A percentile compares a stretch with the other conserved stretches of the same genome.
These are phyloP conservation scores for Brassica cretica DNA, from an alignment of 345 rosid genomes.

Conservation along the genomic window DNA sequence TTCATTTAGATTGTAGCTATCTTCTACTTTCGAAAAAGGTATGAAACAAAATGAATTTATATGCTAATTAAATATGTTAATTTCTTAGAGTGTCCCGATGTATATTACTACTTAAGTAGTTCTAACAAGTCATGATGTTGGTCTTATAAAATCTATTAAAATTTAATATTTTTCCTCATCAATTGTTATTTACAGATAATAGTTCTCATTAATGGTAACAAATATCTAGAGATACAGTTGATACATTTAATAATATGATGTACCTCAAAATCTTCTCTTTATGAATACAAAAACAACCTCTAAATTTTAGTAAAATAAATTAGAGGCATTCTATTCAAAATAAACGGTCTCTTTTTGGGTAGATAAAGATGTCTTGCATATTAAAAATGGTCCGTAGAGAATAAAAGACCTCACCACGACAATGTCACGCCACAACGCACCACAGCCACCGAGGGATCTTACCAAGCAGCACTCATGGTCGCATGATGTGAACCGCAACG, in stretches of 20 bases:
- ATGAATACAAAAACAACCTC: neutral
- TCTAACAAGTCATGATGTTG: neutral
- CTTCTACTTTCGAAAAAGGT: neutral
- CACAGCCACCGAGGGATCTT: slow-evolving; percentile 21
- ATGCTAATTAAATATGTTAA: neutral
- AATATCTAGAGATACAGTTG: neutral
- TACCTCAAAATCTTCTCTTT: neutral
- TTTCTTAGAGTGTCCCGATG: neutral
- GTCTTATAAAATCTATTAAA: slow-evolving; percentile 4
- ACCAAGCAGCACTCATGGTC: slow-evolving; percentile 1
- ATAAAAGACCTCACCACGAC: neutral
- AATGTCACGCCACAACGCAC: slow-evolving; percentile 33
- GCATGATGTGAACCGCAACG: neutral
- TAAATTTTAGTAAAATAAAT: neutral
- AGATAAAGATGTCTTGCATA: neutral
- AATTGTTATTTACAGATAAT: neutral
- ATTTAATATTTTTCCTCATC: slow-evolving; percentile 7
- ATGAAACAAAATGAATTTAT: too few species aligned
- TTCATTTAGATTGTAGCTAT: neutral
- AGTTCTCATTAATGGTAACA: slow-evolving; percentile 2
- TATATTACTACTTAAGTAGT: neutral
- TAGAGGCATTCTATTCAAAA: neutral
- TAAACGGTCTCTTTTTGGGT: neutral
- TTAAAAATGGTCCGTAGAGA: neutral
- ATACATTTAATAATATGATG: neutral